phyloP scores from a whole-genome alignment of 176 grass and related monocot species.

The Rhynchospora pubera region DNA sequence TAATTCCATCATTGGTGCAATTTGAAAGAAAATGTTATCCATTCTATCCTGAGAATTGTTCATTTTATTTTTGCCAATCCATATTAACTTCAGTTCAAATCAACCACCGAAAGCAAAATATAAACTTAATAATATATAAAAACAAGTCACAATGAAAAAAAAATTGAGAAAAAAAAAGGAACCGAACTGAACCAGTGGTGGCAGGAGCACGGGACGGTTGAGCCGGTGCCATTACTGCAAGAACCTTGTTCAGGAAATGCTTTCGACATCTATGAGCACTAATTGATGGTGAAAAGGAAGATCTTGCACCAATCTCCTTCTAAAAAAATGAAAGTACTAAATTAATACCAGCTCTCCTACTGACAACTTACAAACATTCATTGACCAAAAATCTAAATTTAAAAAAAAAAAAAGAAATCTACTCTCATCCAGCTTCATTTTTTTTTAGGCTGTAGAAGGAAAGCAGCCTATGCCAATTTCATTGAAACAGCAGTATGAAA shows the following conservation, averaged over 20 bases:
- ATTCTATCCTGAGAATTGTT: not conserved
- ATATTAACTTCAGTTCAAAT: not conserved
- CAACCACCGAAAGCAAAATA: not conserved
- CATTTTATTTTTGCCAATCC: not conserved
- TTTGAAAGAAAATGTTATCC: not conserved
- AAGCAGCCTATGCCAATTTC: too few species aligned
- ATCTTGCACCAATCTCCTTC: slow-evolving; percentile 40
- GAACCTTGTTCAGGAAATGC: slow-evolving; percentile 20
- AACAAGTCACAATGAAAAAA: not conserved
- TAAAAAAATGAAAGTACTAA: slow-evolving; percentile 6
- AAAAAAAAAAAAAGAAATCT: not conserved
- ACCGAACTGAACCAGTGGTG: slow-evolving; percentile 64
- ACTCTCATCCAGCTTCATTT: not conserved
- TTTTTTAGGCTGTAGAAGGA: too few species aligned
- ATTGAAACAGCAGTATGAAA: not conserved
- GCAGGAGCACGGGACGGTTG: slow-evolving; percentile 45
- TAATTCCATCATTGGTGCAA: not conserved
- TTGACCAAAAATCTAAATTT: not conserved
- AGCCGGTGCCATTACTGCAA: slow-evolving; percentile 51
- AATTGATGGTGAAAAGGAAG: slow-evolving; percentile 28
- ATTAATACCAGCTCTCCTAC: not conserved
- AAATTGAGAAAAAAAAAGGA: not conserved
- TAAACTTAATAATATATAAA: not conserved
- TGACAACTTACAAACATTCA: not conserved
- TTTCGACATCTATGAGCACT: slow-evolving; percentile 22